Evolutionary conservation across 2,329 filamentous ascomycete genomes (phyloP).

Genomic region (Chaetomiaceae sp.): DNA sequence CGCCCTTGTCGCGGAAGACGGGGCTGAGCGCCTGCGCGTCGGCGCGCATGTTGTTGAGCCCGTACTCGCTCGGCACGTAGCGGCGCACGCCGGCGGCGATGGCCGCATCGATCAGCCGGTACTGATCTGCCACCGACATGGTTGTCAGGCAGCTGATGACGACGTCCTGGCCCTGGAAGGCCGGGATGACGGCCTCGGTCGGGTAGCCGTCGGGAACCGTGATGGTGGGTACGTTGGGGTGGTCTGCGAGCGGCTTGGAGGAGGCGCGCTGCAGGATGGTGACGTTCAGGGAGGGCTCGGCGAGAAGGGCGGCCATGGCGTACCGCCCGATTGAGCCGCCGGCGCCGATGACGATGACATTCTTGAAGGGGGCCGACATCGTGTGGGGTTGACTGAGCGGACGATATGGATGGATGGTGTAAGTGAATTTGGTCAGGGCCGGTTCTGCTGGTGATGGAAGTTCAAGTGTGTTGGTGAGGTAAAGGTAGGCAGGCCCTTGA

Average conservation of each 20-base stretch:
- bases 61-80: slow-evolving; percentile 50
- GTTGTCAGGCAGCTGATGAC: slow-evolving; percentile 39
- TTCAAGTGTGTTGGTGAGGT: too few species aligned
- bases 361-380: neutral
- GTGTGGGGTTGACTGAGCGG: neutral
- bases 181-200: slow-evolving; percentile 19
- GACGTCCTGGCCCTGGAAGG: slow-evolving; percentile 26
- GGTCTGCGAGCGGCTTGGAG: slow-evolving; percentile 22
- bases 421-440: too few species aligned
- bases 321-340: slow-evolving; percentile 13
- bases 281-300: slow-evolving; percentile 16
- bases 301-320: slow-evolving; percentile 25
- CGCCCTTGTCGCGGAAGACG: slow-evolving; percentile 27
- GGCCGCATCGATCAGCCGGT: slow-evolving; percentile 48
- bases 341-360: slow-evolving; percentile 11
- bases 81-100: slow-evolving; percentile 48
- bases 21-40: slow-evolving; percentile 24
- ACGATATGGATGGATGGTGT: too few species aligned
- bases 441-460: too few species aligned
- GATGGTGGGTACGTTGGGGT: slow-evolving; percentile 19
- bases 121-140: slow-evolving; percentile 35
- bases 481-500: too few species aligned
- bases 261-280: slow-evolving; percentile 19
- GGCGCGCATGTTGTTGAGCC: slow-evolving; percentile 30
- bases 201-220: slow-evolving; percentile 28